Conservation (phyloP, 2,329 filamentous ascomycete species). For the Orbilia javanica region DNA sequence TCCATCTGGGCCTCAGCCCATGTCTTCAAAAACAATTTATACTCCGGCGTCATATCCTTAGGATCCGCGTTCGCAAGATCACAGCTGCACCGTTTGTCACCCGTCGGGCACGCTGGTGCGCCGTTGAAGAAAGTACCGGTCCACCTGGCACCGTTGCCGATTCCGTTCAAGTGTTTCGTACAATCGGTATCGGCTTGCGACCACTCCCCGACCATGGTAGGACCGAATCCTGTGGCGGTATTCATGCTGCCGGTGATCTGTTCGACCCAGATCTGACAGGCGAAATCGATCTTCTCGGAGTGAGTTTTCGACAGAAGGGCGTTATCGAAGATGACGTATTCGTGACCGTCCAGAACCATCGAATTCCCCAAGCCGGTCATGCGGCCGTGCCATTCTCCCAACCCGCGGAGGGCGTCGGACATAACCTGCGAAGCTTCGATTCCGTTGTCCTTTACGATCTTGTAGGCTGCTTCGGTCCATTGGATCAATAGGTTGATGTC, state of each 20-base stretch:
- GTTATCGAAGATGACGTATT: constrained; percentile 97
- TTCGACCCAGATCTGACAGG: constrained; percentile 87
- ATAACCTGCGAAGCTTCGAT: constrained; percentile 79
- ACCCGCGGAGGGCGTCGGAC: constrained; percentile 92
- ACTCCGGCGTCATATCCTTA: constrained; percentile 75
- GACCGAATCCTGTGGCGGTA: constrained; percentile 83
- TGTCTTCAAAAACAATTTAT: constrained; percentile 86
- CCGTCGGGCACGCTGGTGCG: constrained; percentile 78
- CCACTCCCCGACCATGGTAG: constrained; percentile 96
- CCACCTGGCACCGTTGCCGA: constrained; percentile 86
- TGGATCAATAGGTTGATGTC: constrained; percentile 75
- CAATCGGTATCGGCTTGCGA: constrained; percentile 98
- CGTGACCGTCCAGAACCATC: constrained; percentile 95
- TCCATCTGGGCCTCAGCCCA: constrained; percentile 96
- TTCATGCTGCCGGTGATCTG: constrained; percentile 81
- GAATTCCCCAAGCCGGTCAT: constrained; percentile 77
- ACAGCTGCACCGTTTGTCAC: constrained; percentile 77
- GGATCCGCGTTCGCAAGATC: constrained; percentile 80
- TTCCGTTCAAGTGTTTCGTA: constrained; percentile 86
- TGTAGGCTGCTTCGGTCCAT: constrained; percentile 83
- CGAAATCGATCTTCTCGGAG: constrained; percentile 84
- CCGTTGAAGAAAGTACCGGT: constrained; percentile 81
- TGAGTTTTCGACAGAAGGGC: constrained; percentile 86
- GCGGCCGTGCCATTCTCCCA: constrained; percentile 88
- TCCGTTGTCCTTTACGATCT: constrained; percentile 80